Evolutionary conservation across 108 stramenopile species (phyloP), one percentile per base, ranked within the genome.

Genomic region (Asterionellopsis glacialis): DNA sequence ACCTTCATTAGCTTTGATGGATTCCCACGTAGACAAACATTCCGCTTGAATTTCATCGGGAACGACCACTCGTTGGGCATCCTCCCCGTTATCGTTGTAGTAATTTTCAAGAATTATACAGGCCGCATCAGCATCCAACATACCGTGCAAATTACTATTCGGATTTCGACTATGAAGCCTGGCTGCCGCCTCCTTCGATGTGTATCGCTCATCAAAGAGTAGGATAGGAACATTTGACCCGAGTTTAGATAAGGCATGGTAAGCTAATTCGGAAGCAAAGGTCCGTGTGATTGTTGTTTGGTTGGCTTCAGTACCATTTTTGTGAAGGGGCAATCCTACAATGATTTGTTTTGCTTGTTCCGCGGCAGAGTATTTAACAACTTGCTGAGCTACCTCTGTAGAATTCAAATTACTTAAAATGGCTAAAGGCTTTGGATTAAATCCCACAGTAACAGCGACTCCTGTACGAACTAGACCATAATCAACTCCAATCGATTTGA

Each of bases 161-260:
- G 79, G 76, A 51, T 80, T 69, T 14, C 63, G 58, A 28, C 51
- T 59, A 40, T 72, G 61, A 6, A 80, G 73, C 14, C 81, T 55
- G 38, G 85, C 74, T 12, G 80, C 81, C 11, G 90, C 90, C 68
- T 84, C 86, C 57, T 87, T 88, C 33, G 73, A 72, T 11, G 85
- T 93, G 47, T 93, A 93, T 27, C 91, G 77, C 60, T 93, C 91
- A 74, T 93, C 91, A 72, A 75, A 93, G 45, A 93, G 28, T 11
- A 63, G 71, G 14, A 93, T 71, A 22, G 79, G 63, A 25, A 81
- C 60, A 1, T 41, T 48, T 1, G 82, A 72, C 18, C 87, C 91
- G 15, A 85, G 48, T 2, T 55, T 28, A 21, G 55, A 19, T 44
- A 72, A 47, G 14, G 51, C 55, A 11, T 19, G 21, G 11, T 26